These are phyloP conservation scores for Strigomonas galati DNA, from an alignment of 208 protist genomes.

Conservation along the genomic window DNA sequence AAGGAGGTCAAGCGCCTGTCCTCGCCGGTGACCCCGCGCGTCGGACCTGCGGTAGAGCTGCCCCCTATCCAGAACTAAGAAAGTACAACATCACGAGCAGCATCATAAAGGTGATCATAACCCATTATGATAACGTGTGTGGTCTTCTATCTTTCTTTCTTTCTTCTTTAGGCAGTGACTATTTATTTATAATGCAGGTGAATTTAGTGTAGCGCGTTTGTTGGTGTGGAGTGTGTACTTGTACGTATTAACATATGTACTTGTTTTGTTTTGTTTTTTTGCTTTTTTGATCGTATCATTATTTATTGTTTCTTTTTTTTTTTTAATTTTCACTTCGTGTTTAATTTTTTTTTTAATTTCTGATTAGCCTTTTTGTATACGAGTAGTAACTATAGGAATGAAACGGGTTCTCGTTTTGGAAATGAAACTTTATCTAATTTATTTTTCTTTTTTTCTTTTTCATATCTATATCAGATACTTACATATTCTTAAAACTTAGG, in stretches of 20 bases:
- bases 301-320: too few relatives aligned
- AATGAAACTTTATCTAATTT: too few relatives aligned
- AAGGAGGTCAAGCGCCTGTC: constrained; percentile 88
- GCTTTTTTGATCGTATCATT: background rate
- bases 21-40: constrained; percentile 50
- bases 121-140: background rate
- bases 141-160: constrained; percentile 8
- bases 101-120: background rate
- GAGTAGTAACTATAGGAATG: constrained; percentile 1
- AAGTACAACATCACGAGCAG: too few relatives aligned
- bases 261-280: constrained; percentile 2
- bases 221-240: constrained; percentile 9
- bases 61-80: constrained; percentile 25
- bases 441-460: too few relatives aligned
- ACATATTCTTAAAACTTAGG: constrained; percentile 2
- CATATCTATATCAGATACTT: too few relatives aligned
- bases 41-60: constrained; percentile 41
- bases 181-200: too few relatives aligned
- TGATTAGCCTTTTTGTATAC: constrained; percentile 7
- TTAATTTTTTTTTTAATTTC: constrained; percentile 8
- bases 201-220: background rate
- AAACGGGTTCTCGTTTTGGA: too few relatives aligned
- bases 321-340: constrained; percentile 5
- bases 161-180: background rate
- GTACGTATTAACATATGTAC: constrained; percentile 8